These are phyloP conservation scores for Colletotrichum theobromicola DNA, from an alignment of 2,329 filamentous ascomycete species.

Conservation along the genomic window DNA sequence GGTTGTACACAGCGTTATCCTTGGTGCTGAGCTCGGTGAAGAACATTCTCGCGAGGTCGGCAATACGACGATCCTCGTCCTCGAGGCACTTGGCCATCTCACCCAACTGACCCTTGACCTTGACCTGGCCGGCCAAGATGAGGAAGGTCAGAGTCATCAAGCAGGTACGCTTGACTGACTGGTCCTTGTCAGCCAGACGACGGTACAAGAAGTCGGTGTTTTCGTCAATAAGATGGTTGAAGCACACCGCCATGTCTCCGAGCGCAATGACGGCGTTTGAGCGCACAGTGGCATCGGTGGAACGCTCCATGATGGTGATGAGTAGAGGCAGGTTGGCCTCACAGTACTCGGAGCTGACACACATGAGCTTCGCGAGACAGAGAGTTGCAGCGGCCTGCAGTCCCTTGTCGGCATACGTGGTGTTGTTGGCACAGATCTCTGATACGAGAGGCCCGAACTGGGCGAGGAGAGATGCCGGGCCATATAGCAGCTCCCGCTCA, in stretches of 20 bases:
- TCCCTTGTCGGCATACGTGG: constrained; percentile 85
- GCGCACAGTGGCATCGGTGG: constrained; percentile 87
- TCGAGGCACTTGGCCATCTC: constrained; percentile 99
- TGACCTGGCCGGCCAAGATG: constrained; percentile 96
- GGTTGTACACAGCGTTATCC: constrained; percentile 98
- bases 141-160: constrained; percentile 98
- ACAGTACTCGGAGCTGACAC: constrained; percentile 95
- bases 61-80: constrained; percentile 92
- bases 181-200: constrained; percentile 85
- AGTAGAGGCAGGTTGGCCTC: constrained; percentile 90
- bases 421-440: constrained; percentile 95
- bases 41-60: constrained; percentile 96
- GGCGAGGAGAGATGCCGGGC: constrained; percentile 81
- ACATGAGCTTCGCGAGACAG: constrained; percentile 98
- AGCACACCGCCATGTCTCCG: constrained; percentile 99
- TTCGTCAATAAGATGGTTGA: constrained; percentile 98
- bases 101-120: constrained; percentile 97
- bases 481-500: constrained; percentile 83
- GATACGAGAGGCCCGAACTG: constrained; percentile 90
- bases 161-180: constrained; percentile 94
- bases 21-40: constrained; percentile 97
- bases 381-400: constrained; percentile 93
- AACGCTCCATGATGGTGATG: constrained; percentile 97
- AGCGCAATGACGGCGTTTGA: constrained; percentile 97
- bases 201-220: constrained; percentile 98